Conservation (phyloP, 2,329 filamentous ascomycete species). For the Colletotrichum karsti region DNA sequence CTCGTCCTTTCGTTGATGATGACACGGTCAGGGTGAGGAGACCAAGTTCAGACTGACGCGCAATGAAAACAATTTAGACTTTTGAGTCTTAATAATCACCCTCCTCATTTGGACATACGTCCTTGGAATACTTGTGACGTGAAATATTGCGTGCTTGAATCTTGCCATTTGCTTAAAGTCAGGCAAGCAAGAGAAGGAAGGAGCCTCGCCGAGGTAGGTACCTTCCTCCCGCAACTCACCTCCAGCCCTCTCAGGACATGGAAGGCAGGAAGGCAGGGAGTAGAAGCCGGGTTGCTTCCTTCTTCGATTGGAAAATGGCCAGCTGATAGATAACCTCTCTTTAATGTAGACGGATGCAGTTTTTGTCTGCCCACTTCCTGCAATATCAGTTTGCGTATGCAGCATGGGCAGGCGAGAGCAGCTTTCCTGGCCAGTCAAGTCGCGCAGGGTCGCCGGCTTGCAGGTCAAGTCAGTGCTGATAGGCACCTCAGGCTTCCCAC, state of each 20-base stretch:
- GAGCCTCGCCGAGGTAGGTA: neutral
- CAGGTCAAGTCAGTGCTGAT: neutral
- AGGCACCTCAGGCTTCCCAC: neutral
- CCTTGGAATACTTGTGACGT: neutral
- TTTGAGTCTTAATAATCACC: no score
- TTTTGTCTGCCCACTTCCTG: no score
- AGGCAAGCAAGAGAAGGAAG: neutral
- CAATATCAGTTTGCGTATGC: neutral
- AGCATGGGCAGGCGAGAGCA: neutral
- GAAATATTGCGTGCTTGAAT: neutral
- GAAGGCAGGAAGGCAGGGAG: neutral
- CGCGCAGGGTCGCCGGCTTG: neutral
- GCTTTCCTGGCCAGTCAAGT: neutral
- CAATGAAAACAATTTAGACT: no score
- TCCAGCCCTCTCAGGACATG: neutral
- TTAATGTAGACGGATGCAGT: no score
- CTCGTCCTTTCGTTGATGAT: neutral
- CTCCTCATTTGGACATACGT: neutral
- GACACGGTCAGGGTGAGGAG: neutral
- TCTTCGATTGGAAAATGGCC: no score
- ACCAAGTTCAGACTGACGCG: no score
- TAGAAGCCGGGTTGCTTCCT: neutral
- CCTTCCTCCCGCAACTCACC: neutral
- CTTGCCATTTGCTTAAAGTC: neutral
- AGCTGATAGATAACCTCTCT: no score